Percentiles rank a stretch among this genome's conserved stretches.
Evolutionary conservation across 2,329 filamentous ascomycete species (phyloP).

Genomic region (Fusarium humuli): DNA sequence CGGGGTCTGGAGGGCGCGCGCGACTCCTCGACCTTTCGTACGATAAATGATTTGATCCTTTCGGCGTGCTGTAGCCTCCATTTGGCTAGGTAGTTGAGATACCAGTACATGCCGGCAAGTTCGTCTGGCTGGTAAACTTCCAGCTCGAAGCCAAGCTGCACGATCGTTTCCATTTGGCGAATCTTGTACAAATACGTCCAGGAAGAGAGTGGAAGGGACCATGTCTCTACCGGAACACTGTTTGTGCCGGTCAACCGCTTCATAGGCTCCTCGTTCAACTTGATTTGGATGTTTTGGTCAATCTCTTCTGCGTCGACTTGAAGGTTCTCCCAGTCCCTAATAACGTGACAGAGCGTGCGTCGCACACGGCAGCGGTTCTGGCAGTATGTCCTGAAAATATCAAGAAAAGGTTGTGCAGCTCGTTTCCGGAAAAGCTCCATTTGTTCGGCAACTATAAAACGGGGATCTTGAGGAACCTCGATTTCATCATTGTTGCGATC

Average conservation of each 20-base stretch:
- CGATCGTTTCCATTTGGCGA: constrained; percentile 85
- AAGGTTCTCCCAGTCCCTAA: constrained; percentile 85
- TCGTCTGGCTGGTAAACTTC: constrained; percentile 90
- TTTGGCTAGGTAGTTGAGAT: constrained; percentile 79
- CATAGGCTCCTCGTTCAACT: constrained; percentile 71
- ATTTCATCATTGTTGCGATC: constrained; percentile 80
- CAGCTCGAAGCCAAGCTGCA: constrained; percentile 94
- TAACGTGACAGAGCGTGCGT: constrained; percentile 86
- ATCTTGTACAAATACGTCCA: constrained; percentile 94
- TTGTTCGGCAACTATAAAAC: constrained; percentile 76
- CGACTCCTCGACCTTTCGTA: constrained; percentile 53
- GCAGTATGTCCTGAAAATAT: constrained; percentile 84
- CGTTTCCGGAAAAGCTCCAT: constrained; percentile 77
- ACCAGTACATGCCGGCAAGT: constrained; percentile 90
- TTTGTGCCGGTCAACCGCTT: constrained; percentile 55
- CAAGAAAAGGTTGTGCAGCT: constrained; percentile 78
- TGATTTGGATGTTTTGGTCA: constrained; percentile 73
- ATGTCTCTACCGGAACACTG: constrained; percentile 62
- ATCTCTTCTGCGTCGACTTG: constrained; percentile 85
- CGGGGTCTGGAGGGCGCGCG: constrained; percentile 22
- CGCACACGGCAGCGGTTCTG: constrained; percentile 91
- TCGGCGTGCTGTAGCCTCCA: constrained; percentile 76
- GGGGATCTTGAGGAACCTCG: constrained; percentile 78
- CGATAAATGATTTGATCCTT: constrained; percentile 76
- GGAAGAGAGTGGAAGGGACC: constrained; percentile 80